Conservation (phyloP, 768 basidiomycete species). For the Pisolithus sp. region DNA sequence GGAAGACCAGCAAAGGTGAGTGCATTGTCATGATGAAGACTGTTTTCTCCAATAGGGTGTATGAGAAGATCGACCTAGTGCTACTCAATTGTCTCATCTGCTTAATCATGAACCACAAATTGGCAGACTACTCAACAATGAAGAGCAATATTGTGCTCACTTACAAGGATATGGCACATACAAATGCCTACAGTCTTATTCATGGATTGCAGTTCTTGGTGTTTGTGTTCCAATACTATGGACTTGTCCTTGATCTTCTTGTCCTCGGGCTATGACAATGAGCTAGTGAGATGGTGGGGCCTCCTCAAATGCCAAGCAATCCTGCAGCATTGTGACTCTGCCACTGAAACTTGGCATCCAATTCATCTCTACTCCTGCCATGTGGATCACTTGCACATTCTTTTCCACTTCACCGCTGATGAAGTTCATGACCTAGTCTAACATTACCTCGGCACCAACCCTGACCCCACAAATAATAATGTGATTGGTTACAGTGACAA, state of each 20-base stretch:
- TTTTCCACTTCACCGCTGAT: constrained; percentile 97
- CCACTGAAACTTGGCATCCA: constrained; percentile 95
- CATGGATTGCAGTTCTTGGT: constrained; percentile 97
- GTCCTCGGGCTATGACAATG: constrained; percentile 95
- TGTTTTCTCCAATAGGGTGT: constrained; percentile 92
- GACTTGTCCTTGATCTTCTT: constrained; percentile 89
- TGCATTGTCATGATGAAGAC: constrained; percentile 99
- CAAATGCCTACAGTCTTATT: constrained; percentile 94
- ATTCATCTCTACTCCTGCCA: constrained; percentile 97
- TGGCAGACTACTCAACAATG: constrained; percentile 98
- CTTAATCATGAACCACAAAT: constrained; percentile 94
- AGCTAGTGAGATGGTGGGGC: constrained; percentile 98
- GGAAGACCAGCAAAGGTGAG: constrained; percentile 98
- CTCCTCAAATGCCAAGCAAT: constrained; percentile 97
- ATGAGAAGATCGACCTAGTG: constrained; percentile 98
- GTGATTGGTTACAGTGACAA: constrained; percentile 99
- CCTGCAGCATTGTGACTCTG: constrained; percentile 91
- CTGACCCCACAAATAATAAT: constrained; percentile 98
- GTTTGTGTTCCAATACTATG: constrained; percentile 99
- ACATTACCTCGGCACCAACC: constrained; percentile 93
- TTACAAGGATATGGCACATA: constrained; percentile 98
- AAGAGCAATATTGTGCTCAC: constrained; percentile 97
- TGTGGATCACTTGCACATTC: constrained; percentile 88
- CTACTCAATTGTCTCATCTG: constrained; percentile 92
- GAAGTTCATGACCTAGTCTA: constrained; percentile 97